These are phyloP conservation scores for Amanita brunnescens DNA, from an alignment of 768 basidiomycete species.

Conservation along the genomic window DNA sequence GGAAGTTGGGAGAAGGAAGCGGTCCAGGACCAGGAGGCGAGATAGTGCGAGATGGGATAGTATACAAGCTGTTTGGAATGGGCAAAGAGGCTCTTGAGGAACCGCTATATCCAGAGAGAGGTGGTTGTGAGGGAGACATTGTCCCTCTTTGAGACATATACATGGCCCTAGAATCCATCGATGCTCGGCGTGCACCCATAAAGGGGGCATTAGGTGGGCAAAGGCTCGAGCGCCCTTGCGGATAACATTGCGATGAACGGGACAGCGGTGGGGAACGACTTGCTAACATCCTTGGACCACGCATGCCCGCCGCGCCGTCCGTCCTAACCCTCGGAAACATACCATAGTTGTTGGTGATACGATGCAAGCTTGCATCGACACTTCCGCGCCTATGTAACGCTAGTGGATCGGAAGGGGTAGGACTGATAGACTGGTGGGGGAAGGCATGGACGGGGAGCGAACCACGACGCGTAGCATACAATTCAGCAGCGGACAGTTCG, in stretches of 20 bases:
- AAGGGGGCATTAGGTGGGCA: conserved; percentile 21
- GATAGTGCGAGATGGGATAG: conserved; percentile 37
- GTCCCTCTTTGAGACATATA: conserved; percentile 26
- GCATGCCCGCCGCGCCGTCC: conserved; percentile 31
- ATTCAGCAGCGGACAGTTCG: conserved; percentile 14
- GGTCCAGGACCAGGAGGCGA: conserved; percentile 44
- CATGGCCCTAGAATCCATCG: conserved; percentile 31
- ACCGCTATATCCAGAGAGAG: conserved; percentile 32
- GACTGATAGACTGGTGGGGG: conserved; percentile 19
- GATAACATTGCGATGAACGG: conserved; percentile 23
- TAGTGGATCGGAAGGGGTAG: conserved; percentile 27
- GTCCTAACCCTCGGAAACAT: conserved; percentile 45
- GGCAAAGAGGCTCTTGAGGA: conserved; percentile 37
- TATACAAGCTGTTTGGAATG: conserved; percentile 37
- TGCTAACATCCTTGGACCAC: conserved; percentile 23
- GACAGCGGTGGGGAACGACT: conserved; percentile 23
- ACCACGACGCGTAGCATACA: conserved; percentile 37
- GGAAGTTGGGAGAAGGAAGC: conserved; percentile 52
- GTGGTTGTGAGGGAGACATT: conserved; percentile 29
- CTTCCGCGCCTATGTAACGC: conserved; percentile 34
- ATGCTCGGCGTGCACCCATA: conserved; percentile 31
- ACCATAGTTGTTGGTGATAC: conserved; percentile 44
- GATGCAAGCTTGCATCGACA: conserved; percentile 37
- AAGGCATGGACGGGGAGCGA: conserved; percentile 45
- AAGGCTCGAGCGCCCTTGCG: conserved; percentile 16